Base-by-base conservation (phyloP, 129 eudicot genomes). In the Solidago caesia region DNA sequence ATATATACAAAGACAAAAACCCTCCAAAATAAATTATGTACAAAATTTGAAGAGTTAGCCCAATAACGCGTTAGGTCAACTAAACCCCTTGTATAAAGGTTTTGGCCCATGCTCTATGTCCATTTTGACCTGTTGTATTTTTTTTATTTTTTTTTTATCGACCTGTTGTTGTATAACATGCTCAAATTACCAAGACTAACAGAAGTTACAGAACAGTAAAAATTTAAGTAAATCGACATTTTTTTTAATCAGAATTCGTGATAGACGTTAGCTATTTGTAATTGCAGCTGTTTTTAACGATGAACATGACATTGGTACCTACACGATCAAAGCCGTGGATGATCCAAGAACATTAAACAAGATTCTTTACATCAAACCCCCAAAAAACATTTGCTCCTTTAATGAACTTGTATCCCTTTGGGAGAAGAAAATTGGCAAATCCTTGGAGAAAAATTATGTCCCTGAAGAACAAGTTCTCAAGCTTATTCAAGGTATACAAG, bases 321-420 rank as follows among this genome's bases (percentile, higher is more conserved):
- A 83, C 85, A 85, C 96, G 41, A 87, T 92, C 63, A 89, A 82
- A 81, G 85, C 88, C 3, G 94, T 87, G 75, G 96, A 92, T 72
- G 96, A 91, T 41, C 96, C 97, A 11, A 83, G 96, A 77, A 87
- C 97, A 66, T 69, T 89, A 80, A 91, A 91, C 92, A 91, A 88
- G 76, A 81, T 70, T 67, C 84, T 91, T 67, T 83, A 88, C 83
- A 82, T 91, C 41, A 84, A 25, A 82, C 96, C 94, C 15, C 74
- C 87, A 8, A 79, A 80, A 29, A 92, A 89, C 82, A 77, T 79
- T 9, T 53, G 70, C 55, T 87, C 96, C 5, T 86, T 87, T 56
- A 89, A 89, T 45, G 87, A 85, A n/a, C 83, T 89, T 47, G 90
- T 89, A 59, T 84, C 87, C 43, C 43, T 87, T 11, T 91, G 97